A percentile compares a stretch with the other conserved stretches of the same genome.
phyloP scores from a whole-genome alignment of 139 green algal genomes.

The Pseudopediastrum boryanum region DNA sequence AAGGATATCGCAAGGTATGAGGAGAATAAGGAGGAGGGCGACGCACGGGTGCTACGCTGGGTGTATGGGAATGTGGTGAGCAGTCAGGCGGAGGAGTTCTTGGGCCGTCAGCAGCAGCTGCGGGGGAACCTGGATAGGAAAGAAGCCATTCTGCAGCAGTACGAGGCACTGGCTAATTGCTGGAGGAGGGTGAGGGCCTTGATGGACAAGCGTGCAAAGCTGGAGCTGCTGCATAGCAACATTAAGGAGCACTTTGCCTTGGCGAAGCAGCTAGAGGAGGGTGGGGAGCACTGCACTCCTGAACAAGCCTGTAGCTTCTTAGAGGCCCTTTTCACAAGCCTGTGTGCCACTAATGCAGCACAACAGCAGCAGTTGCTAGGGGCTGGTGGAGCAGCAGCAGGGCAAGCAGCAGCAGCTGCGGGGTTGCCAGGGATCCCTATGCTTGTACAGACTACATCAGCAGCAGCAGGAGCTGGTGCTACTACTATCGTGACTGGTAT shows the following conservation, averaged over 20 bases:
- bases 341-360: conserved; percentile 21
- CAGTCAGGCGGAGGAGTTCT: conserved; percentile 52
- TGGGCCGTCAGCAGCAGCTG: conserved; percentile 49
- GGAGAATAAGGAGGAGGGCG: no score
- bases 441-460: not conserved
- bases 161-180: conserved; percentile 61
- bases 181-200: conserved; percentile 63
- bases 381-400: conserved; percentile 1
- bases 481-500: no score
- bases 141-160: conserved; percentile 58
- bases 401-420: not conserved
- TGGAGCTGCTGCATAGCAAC: conserved; percentile 55
- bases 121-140: conserved; percentile 42
- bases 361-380: conserved; percentile 1
- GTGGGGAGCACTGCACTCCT: conserved; percentile 40
- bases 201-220: conserved; percentile 29
- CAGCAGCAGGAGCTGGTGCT: not conserved
- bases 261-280: conserved; percentile 50
- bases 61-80: conserved; percentile 74
- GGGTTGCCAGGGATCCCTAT: no score
- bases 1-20: no score
- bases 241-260: conserved; percentile 58
- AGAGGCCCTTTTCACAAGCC: conserved; percentile 52
- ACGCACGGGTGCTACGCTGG: conserved; percentile 67
- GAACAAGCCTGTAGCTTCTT: conserved; percentile 64